Evolutionary conservation across 768 basidiomycete species (phyloP).

Genomic region (Arthromyces matolae): DNA sequence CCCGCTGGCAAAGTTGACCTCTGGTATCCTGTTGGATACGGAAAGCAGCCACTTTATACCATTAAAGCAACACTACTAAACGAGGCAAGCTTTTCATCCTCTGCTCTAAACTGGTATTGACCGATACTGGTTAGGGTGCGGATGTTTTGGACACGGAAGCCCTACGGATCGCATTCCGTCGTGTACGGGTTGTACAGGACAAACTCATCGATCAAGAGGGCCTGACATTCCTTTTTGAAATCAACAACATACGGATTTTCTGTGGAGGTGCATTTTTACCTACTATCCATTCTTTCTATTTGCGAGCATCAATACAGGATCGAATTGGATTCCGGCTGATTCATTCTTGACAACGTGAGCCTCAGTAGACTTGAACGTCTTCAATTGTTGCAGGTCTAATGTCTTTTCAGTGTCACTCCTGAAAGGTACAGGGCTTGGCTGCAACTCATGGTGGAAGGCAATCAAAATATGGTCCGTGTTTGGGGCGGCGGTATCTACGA

Average conservation of each 20-base stretch:
- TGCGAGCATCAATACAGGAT: slow-evolving; percentile 40
- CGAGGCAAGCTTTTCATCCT: slow-evolving; percentile 35
- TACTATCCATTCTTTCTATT: background rate
- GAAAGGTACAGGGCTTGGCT: slow-evolving; percentile 77
- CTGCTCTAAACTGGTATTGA: background rate
- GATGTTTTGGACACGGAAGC: slow-evolving; percentile 48
- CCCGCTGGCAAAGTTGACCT: slow-evolving; percentile 56
- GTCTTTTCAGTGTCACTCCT: slow-evolving; percentile 37
- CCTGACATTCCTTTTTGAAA: slow-evolving; percentile 82
- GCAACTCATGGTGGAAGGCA: slow-evolving; percentile 79
- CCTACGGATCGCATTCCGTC: slow-evolving; percentile 73
- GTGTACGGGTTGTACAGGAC: slow-evolving; percentile 79
- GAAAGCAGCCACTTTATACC: slow-evolving; percentile 74
- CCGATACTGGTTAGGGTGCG: slow-evolving; percentile 35
- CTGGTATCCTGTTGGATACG: slow-evolving; percentile 88
- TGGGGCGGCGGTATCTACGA: slow-evolving; percentile 97
- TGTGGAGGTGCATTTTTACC: slow-evolving; percentile 58
- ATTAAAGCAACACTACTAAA: slow-evolving; percentile 54
- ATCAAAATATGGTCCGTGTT: slow-evolving; percentile 89
- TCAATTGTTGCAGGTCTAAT: too few relatives aligned
- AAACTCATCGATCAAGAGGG: slow-evolving; percentile 73
- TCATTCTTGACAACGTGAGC: slow-evolving; percentile 80
- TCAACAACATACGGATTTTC: slow-evolving; percentile 87
- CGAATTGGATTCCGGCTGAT: slow-evolving; percentile 95
- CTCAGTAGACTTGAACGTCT: too few relatives aligned